phyloP scores from a whole-genome alignment of 352 stramenopile genomes.

The Phytopythium aichiense region DNA sequence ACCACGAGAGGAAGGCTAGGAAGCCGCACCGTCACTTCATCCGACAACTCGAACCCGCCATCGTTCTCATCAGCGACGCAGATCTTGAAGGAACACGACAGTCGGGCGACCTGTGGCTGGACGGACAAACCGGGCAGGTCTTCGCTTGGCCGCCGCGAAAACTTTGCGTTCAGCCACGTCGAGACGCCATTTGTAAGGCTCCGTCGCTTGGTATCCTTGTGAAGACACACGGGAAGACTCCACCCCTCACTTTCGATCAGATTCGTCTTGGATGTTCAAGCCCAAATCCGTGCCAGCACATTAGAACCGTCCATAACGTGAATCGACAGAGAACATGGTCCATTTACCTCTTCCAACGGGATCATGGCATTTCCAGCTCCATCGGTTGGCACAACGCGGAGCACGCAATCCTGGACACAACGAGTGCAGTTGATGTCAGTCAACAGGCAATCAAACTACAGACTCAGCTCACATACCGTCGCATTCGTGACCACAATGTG shows the following conservation, averaged over 20 bases:
- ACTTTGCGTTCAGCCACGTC: slow-evolving; percentile 49
- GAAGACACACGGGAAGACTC: slow-evolving; percentile 43
- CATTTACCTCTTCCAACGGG: background rate
- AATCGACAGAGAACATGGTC: background rate
- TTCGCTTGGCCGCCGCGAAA: slow-evolving; percentile 35
- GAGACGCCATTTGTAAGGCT: slow-evolving; percentile 43
- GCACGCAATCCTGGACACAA: background rate
- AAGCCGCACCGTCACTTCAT: slow-evolving; percentile 39
- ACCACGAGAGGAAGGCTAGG: slow-evolving; percentile 34
- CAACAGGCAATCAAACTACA: background rate
- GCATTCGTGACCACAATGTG: slow-evolving; percentile 55
- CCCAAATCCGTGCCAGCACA: background rate
- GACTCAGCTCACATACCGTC: slow-evolving; percentile 28
- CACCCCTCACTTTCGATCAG: slow-evolving; percentile 11
- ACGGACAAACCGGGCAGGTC: slow-evolving; percentile 20
- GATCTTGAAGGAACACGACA: slow-evolving; percentile 49
- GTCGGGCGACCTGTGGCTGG: slow-evolving; percentile 25
- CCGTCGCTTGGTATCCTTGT: slow-evolving; percentile 39
- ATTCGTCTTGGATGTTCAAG: background rate
- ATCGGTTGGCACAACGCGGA: slow-evolving; percentile 1
- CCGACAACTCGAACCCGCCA: slow-evolving; percentile 40
- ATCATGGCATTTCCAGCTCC: slow-evolving; percentile 1
- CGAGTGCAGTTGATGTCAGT: background rate
- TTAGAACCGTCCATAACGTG: background rate
- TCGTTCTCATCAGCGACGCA: slow-evolving; percentile 13